Evolutionary conservation across 768 basidiomycete genomes (phyloP).

Genomic region (Gelatoporia subvermispora): DNA sequence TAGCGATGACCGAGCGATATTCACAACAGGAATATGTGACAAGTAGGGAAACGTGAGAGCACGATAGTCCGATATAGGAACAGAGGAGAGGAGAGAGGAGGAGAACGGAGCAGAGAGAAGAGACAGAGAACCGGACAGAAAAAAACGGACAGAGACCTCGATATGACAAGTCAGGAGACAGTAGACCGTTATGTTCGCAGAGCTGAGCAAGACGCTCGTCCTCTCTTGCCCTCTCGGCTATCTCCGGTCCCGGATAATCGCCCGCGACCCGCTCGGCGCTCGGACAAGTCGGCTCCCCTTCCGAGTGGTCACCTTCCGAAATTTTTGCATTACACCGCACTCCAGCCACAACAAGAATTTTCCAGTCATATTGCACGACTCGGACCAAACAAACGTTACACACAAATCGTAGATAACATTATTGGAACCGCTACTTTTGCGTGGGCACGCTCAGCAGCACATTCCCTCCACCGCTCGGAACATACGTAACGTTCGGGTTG

Average conservation of each 20-base stretch:
- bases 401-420: too few relatives aligned
- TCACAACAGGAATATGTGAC: slow-evolving; percentile 24
- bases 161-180: slow-evolving; percentile 28
- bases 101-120: slow-evolving; percentile 41
- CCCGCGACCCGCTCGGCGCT: slow-evolving; percentile 6
- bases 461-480: slow-evolving; percentile 76
- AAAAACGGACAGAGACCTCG: slow-evolving; percentile 30
- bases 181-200: slow-evolving; percentile 14
- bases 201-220: slow-evolving; percentile 10
- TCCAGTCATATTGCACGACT: slow-evolving; percentile 1
- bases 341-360: not conserved
- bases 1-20: slow-evolving; percentile 14
- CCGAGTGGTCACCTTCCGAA: not conserved
- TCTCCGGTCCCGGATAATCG: slow-evolving; percentile 21
- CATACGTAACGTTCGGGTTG: slow-evolving; percentile 85
- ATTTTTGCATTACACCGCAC: not conserved
- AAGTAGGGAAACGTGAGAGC: slow-evolving; percentile 19
- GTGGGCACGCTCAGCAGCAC: slow-evolving; percentile 81
- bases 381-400: too few relatives aligned
- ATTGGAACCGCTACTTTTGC: slow-evolving; percentile 5
- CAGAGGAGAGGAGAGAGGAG: slow-evolving; percentile 42
- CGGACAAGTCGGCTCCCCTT: too few relatives aligned
- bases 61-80: slow-evolving; percentile 38
- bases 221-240: slow-evolving; percentile 13
- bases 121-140: slow-evolving; percentile 36